phyloP scores from a whole-genome alignment of 2,329 filamentous ascomycete species.

The Talaromyces sp. region DNA sequence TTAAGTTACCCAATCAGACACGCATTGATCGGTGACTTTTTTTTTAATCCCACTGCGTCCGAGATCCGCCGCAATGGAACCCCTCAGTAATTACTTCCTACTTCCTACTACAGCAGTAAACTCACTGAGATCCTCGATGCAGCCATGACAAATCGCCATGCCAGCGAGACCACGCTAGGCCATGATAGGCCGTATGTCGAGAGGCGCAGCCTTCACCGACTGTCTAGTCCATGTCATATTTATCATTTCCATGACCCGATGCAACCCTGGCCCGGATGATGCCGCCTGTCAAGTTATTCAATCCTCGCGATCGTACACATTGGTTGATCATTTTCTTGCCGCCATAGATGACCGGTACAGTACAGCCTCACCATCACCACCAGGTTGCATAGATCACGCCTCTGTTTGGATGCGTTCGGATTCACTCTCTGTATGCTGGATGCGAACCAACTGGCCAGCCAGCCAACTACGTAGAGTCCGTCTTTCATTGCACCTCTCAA shows the following conservation, averaged over 20 bases:
- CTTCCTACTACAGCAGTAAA: too few relatives aligned
- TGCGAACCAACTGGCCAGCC: neutral
- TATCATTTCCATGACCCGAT: neutral
- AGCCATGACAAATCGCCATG: neutral
- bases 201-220: neutral
- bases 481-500: neutral
- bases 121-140: too few relatives aligned
- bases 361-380: too few relatives aligned
- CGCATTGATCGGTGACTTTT: neutral
- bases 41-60: neutral
- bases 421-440: neutral
- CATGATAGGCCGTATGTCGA: neutral
- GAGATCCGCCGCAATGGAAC: neutral
- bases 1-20: neutral
- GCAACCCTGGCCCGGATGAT: neutral
- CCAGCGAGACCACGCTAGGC: neutral
- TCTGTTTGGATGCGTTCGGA: neutral
- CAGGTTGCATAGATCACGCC: neutral
- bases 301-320: neutral
- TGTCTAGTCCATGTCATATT: neutral
- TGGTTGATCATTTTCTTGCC: neutral
- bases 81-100: neutral
- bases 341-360: neutral
- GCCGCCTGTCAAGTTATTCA: neutral
- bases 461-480: neutral